These are phyloP conservation scores for Akanthomyces lecanii DNA, from an alignment of 2,329 filamentous ascomycete genomes.

Conservation along the genomic window DNA sequence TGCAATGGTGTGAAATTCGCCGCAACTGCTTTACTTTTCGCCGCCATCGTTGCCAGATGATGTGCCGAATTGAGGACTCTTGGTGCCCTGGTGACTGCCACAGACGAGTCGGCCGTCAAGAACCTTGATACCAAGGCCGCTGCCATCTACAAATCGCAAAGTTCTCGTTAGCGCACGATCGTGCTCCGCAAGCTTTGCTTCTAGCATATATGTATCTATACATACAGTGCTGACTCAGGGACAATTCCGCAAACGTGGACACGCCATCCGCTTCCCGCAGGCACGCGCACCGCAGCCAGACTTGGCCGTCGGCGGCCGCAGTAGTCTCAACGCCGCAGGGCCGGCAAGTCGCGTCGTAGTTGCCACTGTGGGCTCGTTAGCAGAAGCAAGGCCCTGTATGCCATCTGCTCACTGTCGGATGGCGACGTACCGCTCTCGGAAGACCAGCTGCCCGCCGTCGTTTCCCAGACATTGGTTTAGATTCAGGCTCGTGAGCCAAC, in stretches of 20 bases:
- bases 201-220: neutral
- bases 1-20: neutral
- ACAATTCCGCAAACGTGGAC: slow-evolving; percentile 18
- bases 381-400: too few relatives aligned
- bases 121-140: neutral
- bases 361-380: slow-evolving; percentile 12
- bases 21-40: neutral
- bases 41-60: neutral
- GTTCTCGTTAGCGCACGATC: neutral
- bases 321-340: slow-evolving; percentile 21
- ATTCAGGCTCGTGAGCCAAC: slow-evolving; percentile 26
- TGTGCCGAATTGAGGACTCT: slow-evolving; percentile 11
- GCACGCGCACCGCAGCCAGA: slow-evolving; percentile 19
- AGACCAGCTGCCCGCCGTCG: slow-evolving; percentile 20
- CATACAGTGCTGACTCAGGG: slow-evolving; percentile 19
- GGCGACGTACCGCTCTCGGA: slow-evolving; percentile 20
- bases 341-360: slow-evolving; percentile 23
- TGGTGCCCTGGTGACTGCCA: slow-evolving; percentile 20
- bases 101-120: slow-evolving; percentile 22
- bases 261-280: slow-evolving; percentile 5
- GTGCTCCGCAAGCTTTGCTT: neutral
- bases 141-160: slow-evolving; percentile 1
- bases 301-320: neutral
- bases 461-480: slow-evolving; percentile 25
- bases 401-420: neutral